A percentile compares a stretch with the other conserved stretches of the same genome.
Conservation (phyloP, 2,329 filamentous ascomycete species). For the Apiospora arundinis region DNA sequence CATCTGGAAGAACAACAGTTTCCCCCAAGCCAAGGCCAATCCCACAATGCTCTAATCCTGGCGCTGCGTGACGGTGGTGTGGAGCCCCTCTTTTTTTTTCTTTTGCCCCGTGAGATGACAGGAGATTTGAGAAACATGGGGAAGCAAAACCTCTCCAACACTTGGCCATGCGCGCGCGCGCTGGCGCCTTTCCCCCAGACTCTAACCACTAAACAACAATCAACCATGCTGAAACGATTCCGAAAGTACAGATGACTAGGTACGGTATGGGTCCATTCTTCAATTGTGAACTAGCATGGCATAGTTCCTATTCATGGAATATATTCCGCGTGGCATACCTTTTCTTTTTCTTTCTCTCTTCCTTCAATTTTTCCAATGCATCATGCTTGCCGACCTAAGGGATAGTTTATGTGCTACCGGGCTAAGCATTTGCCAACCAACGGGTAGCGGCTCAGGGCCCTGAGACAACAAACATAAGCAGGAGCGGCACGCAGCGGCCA, state of each 20-base stretch:
- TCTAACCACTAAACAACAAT: neutral
- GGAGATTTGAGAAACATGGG: conserved; percentile 8
- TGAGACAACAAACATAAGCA: neutral
- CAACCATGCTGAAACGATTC: neutral
- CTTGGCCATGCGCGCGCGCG: neutral
- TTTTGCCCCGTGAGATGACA: neutral
- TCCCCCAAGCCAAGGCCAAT: conserved; percentile 7
- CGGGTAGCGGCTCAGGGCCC: neutral
- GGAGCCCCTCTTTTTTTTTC: neutral
- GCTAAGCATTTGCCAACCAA: neutral
- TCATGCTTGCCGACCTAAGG: neutral
- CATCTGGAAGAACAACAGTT: neutral
- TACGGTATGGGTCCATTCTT: neutral
- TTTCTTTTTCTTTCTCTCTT: too few species aligned
- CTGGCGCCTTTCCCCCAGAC: neutral
- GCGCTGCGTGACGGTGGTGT: neutral
- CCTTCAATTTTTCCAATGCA: neutral
- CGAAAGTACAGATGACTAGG: neutral
- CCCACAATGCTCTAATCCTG: conserved; percentile 4
- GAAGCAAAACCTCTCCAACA: neutral
- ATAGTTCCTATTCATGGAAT: neutral
- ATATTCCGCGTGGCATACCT: neutral
- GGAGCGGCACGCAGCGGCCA: neutral
- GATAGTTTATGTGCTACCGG: neutral
- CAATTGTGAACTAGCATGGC: neutral